These are phyloP conservation scores for Scheffersomyces spartinae DNA, from an alignment of 805 yeast species.

Conservation along the genomic window DNA sequence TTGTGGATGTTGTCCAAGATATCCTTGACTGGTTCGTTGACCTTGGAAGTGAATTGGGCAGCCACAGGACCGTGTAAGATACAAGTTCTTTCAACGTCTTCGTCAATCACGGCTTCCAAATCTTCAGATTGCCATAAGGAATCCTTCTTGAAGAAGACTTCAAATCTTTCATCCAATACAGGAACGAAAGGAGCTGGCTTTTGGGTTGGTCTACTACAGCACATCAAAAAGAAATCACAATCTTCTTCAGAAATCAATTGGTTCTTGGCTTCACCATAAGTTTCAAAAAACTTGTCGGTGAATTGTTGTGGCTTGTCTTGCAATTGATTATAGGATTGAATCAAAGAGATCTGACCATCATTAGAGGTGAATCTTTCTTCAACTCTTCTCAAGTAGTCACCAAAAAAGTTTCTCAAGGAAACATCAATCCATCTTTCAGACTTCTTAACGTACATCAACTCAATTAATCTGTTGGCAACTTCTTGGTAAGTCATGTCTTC, in stretches of 20 bases:
- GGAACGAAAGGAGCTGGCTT: conserved; percentile 99
- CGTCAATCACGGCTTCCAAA: conserved; percentile 88
- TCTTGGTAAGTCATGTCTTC: conserved; percentile 94
- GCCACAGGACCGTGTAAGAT: conserved; percentile 98
- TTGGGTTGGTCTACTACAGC: conserved; percentile 74
- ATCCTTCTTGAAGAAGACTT: conserved; percentile 95
- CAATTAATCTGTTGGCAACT: conserved; percentile 78
- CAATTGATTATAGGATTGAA: conserved; percentile 64
- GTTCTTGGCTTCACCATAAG: conserved; percentile 62
- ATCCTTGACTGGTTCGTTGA: conserved; percentile 86
- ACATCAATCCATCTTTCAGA: conserved; percentile 81
- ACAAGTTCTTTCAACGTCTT: conserved; percentile 98
- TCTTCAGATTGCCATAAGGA: conserved; percentile 98
- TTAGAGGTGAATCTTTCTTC: conserved; percentile 84
- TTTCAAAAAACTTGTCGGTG: conserved; percentile 46
- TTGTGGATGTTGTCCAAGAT: conserved; percentile 83
- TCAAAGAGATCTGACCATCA: conserved; percentile 45
- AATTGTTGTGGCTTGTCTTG: conserved; percentile 49
- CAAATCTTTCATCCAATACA: conserved; percentile 85
- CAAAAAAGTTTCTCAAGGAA: conserved; percentile 76
- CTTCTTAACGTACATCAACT: conserved; percentile 73
- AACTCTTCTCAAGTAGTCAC: conserved; percentile 80
- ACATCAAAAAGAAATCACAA: conserved; percentile 79
- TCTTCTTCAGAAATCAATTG: conserved; percentile 94
- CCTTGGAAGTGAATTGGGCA: conserved; percentile 77